Percentiles rank a stretch among this genome's conserved stretches.
Evolutionary conservation across 176 grass and related monocot species (phyloP).

Genomic region (Eleusine indica): DNA sequence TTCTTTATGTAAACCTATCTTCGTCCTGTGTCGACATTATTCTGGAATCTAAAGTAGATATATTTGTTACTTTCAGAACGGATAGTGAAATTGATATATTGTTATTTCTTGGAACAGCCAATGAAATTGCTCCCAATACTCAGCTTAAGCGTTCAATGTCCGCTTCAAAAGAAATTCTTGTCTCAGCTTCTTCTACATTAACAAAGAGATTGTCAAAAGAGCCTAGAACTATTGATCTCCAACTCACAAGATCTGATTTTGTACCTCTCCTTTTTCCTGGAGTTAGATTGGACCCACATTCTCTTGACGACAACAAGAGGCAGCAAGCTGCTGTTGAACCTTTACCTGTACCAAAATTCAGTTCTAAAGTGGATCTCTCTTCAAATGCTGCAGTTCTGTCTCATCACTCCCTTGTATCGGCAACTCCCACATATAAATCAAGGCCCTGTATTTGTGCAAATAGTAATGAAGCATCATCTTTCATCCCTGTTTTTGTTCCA

Average conservation of each 20-base stretch:
- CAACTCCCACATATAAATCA: constrained; percentile 37
- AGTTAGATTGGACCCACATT: constrained; percentile 43
- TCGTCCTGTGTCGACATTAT: constrained; percentile 8
- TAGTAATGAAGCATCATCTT: constrained; percentile 40
- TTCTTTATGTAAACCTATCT: background rate
- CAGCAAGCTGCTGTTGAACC: constrained; percentile 37
- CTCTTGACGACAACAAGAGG: constrained; percentile 39
- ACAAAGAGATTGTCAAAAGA: constrained; percentile 57
- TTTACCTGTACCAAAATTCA: constrained; percentile 38
- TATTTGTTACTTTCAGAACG: constrained; percentile 42
- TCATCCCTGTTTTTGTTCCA: constrained; percentile 34
- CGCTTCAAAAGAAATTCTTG: constrained; percentile 48
- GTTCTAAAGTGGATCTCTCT: constrained; percentile 37
- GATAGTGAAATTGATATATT: constrained; percentile 42
- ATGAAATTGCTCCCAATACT: constrained; percentile 46
- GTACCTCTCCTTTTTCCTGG: constrained; percentile 44
- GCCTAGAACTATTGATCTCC: constrained; percentile 40
- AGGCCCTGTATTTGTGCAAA: constrained; percentile 19
- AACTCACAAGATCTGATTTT: constrained; percentile 54
- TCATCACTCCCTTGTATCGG: constrained; percentile 9
- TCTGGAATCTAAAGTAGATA: constrained; percentile 12
- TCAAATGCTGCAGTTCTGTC: constrained; percentile 16
- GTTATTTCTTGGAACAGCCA: constrained; percentile 41
- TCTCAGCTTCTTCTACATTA: constrained; percentile 42
- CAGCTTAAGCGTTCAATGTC: constrained; percentile 47